Evolutionary conservation across 1,139 yeast genomes (phyloP).

Genomic region (Candida buenavistaensis): DNA sequence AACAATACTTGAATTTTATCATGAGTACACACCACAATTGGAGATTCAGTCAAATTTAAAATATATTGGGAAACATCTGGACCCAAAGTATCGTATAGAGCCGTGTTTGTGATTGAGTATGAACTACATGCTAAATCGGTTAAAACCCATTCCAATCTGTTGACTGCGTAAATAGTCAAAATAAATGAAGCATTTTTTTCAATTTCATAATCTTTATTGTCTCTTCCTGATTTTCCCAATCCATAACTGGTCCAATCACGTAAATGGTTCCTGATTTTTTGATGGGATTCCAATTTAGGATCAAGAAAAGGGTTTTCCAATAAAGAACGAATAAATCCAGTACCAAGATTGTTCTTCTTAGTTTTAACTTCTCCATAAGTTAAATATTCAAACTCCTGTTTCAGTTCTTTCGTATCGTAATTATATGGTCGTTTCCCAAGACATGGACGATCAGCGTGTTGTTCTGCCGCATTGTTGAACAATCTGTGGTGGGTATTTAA

Average conservation of each 20-base stretch:
- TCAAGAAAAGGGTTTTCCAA: conserved; percentile 24
- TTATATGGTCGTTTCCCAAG: conserved; percentile 29
- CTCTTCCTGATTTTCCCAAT: conserved; percentile 6
- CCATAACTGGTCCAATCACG: conserved; percentile 20
- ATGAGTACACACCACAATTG: conserved; percentile 30
- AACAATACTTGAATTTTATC: conserved; percentile 28
- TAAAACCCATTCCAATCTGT: conserved; percentile 36
- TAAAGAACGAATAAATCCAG: conserved; percentile 30
- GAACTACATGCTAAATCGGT: conserved; percentile 37
- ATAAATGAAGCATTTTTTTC: conserved; percentile 25
- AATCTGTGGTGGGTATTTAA: conserved; percentile 30
- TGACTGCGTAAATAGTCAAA: conserved; percentile 31
- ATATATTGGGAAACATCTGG: conserved; percentile 28
- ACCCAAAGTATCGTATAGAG: conserved; percentile 38
- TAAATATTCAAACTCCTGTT: conserved; percentile 16
- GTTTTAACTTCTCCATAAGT: conserved; percentile 18
- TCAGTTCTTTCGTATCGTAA: conserved; percentile 19
- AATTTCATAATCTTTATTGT: conserved; percentile 10
- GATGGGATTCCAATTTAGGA: conserved; percentile 19
- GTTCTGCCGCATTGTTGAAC: conserved; percentile 25
- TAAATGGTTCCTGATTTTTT: conserved; percentile 24
- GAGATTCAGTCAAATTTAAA: conserved; percentile 28
- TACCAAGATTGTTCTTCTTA: conserved; percentile 24
- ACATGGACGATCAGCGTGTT: conserved; percentile 25
- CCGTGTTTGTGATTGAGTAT: conserved; percentile 35